These are phyloP conservation scores for Mucor plumbeus DNA, from an alignment of 371 early-diverging fungal species.

Conservation along the genomic window DNA sequence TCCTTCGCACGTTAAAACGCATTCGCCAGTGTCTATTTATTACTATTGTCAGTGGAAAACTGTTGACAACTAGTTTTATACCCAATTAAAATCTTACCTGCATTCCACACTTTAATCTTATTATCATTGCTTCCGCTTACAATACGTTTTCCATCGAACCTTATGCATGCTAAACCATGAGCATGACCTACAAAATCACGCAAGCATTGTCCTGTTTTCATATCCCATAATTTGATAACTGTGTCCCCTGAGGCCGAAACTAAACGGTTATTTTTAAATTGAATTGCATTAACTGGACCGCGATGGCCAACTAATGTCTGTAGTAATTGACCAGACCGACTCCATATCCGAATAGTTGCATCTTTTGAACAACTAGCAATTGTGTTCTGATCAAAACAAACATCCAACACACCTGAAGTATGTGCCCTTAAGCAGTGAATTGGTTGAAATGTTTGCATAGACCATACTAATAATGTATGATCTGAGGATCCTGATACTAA, in stretches of 20 bases:
- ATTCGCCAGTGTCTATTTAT: constrained; percentile 69
- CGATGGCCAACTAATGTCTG: constrained; percentile 79
- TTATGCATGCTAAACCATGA: constrained; percentile 92
- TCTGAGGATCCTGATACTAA: constrained; percentile 95
- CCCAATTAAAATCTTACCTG: constrained; percentile 23
- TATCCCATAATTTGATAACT: constrained; percentile 86
- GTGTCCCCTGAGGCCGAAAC: constrained; percentile 91
- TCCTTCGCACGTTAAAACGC: constrained; percentile 67
- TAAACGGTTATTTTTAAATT: constrained; percentile 66
- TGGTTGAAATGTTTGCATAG: constrained; percentile 52
- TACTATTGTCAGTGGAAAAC: background rate
- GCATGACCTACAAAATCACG: constrained; percentile 75
- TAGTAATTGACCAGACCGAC: constrained; percentile 52
- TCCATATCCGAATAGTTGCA: constrained; percentile 88
- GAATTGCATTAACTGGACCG: constrained; percentile 90
- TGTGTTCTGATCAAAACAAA: constrained; percentile 70
- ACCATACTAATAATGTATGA: constrained; percentile 87
- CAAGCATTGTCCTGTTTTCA: constrained; percentile 67
- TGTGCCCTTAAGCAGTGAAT: constrained; percentile 70
- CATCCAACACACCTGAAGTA: constrained; percentile 77
- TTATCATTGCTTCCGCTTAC: constrained; percentile 95
- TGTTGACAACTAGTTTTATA: background rate
- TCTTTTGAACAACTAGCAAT: constrained; percentile 95
- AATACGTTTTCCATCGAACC: constrained; percentile 85
- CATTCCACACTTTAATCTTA: constrained; percentile 94